Conservation (phyloP, 805 yeast species). For the Wickerhamiella qilinensis region DNA sequence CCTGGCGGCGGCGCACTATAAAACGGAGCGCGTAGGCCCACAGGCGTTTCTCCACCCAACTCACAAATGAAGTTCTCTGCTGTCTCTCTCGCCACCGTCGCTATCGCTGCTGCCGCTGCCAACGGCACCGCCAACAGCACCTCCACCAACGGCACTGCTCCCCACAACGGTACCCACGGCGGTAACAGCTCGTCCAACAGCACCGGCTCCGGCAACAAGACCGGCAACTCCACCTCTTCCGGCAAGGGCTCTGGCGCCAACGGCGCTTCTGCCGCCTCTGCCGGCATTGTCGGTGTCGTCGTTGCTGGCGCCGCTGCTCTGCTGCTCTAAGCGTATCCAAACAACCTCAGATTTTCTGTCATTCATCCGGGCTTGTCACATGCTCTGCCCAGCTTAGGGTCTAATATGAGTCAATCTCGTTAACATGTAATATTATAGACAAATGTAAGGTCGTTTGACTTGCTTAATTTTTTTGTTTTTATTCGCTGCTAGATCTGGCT, state of each 20-base stretch:
- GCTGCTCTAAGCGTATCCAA: constrained; percentile 1
- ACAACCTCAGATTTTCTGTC: too few relatives aligned
- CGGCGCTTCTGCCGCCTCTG: constrained; percentile 1
- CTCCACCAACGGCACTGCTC: neutral
- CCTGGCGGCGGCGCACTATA: too few relatives aligned
- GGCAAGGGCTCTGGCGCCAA: neutral
- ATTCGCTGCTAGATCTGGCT: too few relatives aligned
- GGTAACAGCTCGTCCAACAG: neutral
- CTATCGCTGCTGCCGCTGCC: too few relatives aligned
- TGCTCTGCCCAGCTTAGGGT: too few relatives aligned
- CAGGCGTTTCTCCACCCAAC: too few relatives aligned
- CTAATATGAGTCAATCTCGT: too few relatives aligned
- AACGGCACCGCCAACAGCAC: neutral
- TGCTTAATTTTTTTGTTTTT: neutral
- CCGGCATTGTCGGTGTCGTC: constrained; percentile 3
- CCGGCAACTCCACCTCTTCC: constrained; percentile 1
- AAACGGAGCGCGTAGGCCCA: too few relatives aligned
- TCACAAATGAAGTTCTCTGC: neutral
- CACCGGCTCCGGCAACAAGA: too few relatives aligned
- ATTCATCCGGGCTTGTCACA: too few relatives aligned
- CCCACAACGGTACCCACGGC: neutral
- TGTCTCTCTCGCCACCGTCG: neutral
- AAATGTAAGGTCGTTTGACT: neutral
- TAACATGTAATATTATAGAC: neutral
- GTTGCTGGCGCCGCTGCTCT: constrained; percentile 5